A percentile compares a stretch with the other conserved stretches of the same genome.
Conservation (phyloP, 2,329 filamentous ascomycete species). For the Talaromyces sp. region DNA sequence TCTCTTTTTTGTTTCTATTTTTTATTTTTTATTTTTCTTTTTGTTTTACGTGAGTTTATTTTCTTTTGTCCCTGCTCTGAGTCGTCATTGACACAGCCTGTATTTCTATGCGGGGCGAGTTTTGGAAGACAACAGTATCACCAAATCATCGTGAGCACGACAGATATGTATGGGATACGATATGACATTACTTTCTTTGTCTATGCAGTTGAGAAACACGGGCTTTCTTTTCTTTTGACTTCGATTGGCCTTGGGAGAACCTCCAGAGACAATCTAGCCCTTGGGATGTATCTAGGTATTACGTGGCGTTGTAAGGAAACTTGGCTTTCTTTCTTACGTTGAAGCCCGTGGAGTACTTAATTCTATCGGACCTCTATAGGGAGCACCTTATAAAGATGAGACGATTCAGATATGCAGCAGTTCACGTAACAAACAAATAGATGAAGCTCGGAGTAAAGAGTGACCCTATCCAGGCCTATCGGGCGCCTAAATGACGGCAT, state of each 20-base stretch:
- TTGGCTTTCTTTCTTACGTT: background rate
- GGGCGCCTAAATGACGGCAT: conserved; percentile 26
- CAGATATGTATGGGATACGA: conserved; percentile 12
- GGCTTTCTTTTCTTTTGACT: background rate
- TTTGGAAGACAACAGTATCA: conserved; percentile 1
- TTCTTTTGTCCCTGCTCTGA: conserved; percentile 3
- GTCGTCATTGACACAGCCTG: background rate
- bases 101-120: conserved; percentile 15
- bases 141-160: conserved; percentile 6
- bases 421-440: background rate
- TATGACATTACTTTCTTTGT: background rate
- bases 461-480: conserved; percentile 1
- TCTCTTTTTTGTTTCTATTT: background rate
- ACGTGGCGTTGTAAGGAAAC: conserved; percentile 2
- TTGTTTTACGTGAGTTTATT: background rate
- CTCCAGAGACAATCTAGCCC: background rate
- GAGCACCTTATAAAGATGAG: too few species aligned
- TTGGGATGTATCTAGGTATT: background rate
- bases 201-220: conserved; percentile 3
- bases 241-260: background rate
- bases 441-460: background rate
- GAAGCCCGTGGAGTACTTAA: too few species aligned
- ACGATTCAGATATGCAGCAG: too few species aligned
- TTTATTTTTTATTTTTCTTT: conserved; percentile 10
- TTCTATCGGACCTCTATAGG: too few species aligned